phyloP scores from a whole-genome alignment of 148 eudicot species.

The Vaccinium macrocarpon region DNA sequence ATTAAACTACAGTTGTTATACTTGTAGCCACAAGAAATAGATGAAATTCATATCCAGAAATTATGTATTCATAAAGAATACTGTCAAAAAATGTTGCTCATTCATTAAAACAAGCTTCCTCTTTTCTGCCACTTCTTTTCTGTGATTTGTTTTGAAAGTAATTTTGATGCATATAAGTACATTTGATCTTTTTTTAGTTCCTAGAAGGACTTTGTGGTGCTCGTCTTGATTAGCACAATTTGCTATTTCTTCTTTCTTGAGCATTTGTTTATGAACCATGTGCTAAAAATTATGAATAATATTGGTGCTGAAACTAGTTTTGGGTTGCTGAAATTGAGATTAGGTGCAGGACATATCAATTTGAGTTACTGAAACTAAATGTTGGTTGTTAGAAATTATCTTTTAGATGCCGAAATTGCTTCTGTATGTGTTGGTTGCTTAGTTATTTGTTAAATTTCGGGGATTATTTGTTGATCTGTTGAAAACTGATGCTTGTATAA shows the following conservation, averaged over 20 bases:
- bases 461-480: too few species aligned
- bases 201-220: conserved; percentile 95
- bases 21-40: neutral
- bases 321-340: too few species aligned
- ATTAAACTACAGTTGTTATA: neutral
- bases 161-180: neutral
- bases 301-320: too few species aligned
- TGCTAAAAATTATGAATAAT: too few species aligned
- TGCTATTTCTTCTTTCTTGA: conserved; percentile 96
- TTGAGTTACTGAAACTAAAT: too few species aligned
- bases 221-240: conserved; percentile 75
- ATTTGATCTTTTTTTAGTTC: conserved; percentile 41
- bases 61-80: neutral
- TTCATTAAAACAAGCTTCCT: neutral
- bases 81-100: neutral
- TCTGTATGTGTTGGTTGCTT: too few species aligned
- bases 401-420: too few species aligned
- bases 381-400: too few species aligned
- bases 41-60: neutral
- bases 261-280: conserved; percentile 33
- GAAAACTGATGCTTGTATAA: too few species aligned
- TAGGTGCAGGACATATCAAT: too few species aligned
- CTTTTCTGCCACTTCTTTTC: neutral
- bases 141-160: neutral
- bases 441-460: too few species aligned